Evolutionary conservation across 1,284 basidiomycete genomes (phyloP).

Genomic region (Xerocomus minutiporus): DNA sequence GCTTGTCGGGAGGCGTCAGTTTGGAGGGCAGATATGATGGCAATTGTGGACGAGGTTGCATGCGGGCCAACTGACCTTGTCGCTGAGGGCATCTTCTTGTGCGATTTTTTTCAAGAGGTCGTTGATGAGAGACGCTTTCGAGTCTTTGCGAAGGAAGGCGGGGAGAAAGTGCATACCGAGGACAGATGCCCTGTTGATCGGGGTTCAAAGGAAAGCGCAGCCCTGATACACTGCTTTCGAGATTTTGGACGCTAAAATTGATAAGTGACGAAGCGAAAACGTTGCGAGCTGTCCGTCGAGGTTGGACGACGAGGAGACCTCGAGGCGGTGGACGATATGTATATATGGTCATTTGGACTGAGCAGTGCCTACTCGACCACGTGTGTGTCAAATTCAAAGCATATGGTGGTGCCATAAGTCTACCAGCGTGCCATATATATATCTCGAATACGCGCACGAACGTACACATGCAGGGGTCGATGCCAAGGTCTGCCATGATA

Average conservation of each 20-base stretch:
- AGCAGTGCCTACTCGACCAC: background rate
- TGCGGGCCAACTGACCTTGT: slow-evolving; percentile 18
- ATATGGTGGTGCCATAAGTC: too few relatives aligned
- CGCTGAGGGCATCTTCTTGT: slow-evolving; percentile 18
- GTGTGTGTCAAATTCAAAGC: background rate
- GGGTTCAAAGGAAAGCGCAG: slow-evolving; percentile 8
- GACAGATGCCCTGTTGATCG: slow-evolving; percentile 8
- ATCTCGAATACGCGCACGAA: too few relatives aligned
- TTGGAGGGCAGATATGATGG: background rate
- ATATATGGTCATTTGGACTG: too few relatives aligned
- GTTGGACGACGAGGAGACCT: background rate
- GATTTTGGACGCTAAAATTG: background rate
- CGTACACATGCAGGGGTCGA: too few relatives aligned
- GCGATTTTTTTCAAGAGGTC: slow-evolving; percentile 25
- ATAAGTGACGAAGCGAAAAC: background rate
- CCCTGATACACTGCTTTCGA: slow-evolving; percentile 12
- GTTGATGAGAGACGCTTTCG: slow-evolving; percentile 22
- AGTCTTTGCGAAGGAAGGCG: slow-evolving; percentile 27
- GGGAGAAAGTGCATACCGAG: slow-evolving; percentile 26
- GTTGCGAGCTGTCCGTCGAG: background rate
- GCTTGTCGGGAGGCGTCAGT: slow-evolving; percentile 1
- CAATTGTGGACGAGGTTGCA: background rate
- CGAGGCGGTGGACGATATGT: background rate
- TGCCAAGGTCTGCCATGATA: too few relatives aligned
- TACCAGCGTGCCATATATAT: too few relatives aligned